A percentile compares a stretch with the other conserved stretches of the same genome.
Conservation (phyloP, 495 filamentous ascomycete genomes). For the Elaphomyces granulatus region DNA sequence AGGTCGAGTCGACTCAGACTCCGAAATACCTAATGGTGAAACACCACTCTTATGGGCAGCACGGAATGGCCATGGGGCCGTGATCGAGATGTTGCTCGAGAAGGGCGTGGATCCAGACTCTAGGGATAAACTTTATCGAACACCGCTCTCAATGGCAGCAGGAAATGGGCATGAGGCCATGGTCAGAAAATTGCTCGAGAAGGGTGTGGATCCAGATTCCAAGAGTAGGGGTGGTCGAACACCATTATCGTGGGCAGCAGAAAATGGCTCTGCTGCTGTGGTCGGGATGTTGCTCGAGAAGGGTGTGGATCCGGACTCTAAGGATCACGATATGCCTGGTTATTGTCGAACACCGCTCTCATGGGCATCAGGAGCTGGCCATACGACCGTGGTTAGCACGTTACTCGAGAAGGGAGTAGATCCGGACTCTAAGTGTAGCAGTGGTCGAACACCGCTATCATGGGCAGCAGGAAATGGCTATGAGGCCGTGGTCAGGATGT, state of each 20-base stretch:
- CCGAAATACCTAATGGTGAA: too few relatives aligned
- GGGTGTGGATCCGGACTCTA: conserved; percentile 13
- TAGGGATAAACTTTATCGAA: conserved; percentile 4
- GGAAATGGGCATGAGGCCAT: conserved; percentile 8
- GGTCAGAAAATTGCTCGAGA: conserved; percentile 13
- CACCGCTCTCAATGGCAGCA: neutral
- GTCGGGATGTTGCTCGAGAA: conserved; percentile 12
- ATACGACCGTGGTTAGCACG: conserved; percentile 10
- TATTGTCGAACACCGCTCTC: conserved; percentile 8
- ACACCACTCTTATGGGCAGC: conserved; percentile 5
- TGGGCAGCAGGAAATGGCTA: conserved; percentile 9
- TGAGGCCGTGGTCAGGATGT: conserved; percentile 7
- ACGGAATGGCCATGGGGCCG: conserved; percentile 9
- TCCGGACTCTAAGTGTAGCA: conserved; percentile 10
- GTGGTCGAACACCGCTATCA: conserved; percentile 13
- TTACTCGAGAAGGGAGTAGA: conserved; percentile 7
- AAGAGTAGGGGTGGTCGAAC: conserved; percentile 9
- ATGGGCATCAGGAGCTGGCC: conserved; percentile 12
- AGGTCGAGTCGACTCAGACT: too few relatives aligned
- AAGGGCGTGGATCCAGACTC: conserved; percentile 12
- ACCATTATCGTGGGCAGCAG: conserved; percentile 14
- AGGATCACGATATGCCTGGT: conserved; percentile 7
- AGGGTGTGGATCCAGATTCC: too few relatives aligned
- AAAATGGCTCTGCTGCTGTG: conserved; percentile 6
- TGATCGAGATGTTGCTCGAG: conserved; percentile 15